phyloP scores from a whole-genome alignment of 2,329 filamentous ascomycete species.

The Didymella sp. region DNA sequence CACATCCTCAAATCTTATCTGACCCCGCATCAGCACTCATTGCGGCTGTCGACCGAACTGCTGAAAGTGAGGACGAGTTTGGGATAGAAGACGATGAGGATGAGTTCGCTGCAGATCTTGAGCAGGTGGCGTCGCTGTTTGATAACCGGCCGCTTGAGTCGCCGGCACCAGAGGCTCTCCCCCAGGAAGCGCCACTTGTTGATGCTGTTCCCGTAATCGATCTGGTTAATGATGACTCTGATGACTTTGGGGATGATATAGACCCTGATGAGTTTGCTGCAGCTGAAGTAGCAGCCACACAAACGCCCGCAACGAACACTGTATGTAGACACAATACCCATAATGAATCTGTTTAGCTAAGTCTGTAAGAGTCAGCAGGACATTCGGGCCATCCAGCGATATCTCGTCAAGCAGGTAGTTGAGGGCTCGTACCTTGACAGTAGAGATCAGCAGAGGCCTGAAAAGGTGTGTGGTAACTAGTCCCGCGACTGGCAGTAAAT shows the following conservation, averaged over 20 bases:
- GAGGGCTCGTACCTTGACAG: slow-evolving; percentile 72
- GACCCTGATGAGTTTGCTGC: slow-evolving; percentile 75
- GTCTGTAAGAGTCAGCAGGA: slow-evolving; percentile 70
- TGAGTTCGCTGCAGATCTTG: slow-evolving; percentile 63
- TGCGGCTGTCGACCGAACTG: not conserved
- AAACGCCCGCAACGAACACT: slow-evolving; percentile 59
- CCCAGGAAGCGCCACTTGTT: slow-evolving; percentile 1
- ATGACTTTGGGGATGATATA: slow-evolving; percentile 72
- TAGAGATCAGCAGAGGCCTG: slow-evolving; percentile 64
- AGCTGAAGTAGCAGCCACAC: slow-evolving; percentile 74
- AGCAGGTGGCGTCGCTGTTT: slow-evolving; percentile 64
- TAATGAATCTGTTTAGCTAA: slow-evolving; percentile 62
- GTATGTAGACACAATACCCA: slow-evolving; percentile 59
- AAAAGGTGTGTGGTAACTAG: slow-evolving; percentile 67
- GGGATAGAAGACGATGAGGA: slow-evolving; percentile 56
- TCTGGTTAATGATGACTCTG: slow-evolving; percentile 56
- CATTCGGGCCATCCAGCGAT: slow-evolving; percentile 81
- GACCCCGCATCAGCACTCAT: slow-evolving; percentile 13
- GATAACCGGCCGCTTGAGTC: slow-evolving; percentile 52
- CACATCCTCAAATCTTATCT: slow-evolving; percentile 12
- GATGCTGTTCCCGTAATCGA: slow-evolving; percentile 29
- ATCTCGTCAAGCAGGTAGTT: slow-evolving; percentile 77
- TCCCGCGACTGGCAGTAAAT: not conserved
- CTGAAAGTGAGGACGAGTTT: slow-evolving; percentile 54
- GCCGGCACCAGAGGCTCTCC: slow-evolving; percentile 11